Base-by-base conservation (phyloP, 106 monocot species). In the Amphibolis antarctica region DNA sequence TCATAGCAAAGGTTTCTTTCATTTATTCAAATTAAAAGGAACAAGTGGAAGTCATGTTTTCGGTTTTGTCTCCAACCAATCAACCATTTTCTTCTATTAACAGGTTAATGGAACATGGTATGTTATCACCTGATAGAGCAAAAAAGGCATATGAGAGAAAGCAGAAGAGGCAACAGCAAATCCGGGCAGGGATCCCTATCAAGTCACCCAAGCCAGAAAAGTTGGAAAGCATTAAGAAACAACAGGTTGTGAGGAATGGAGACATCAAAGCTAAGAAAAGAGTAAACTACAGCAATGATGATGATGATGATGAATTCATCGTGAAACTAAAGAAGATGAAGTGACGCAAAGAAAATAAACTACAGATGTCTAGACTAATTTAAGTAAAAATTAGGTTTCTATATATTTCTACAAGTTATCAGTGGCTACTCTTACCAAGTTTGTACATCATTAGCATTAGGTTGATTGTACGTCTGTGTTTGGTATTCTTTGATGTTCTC, bases 101-200 rank as follows among this genome's bases (percentile, higher is more conserved):
- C 55, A 94, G 94, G 94, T 71, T 94, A 83, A 94, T 96, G 90
- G 94, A 96, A 59, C 90, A 96, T 60, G 94, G 94, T 11, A 53
- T 96, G 71, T 65, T 96, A 49, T 78, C 94, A 25, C 78, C 86
- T 21, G 94, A 96, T 46, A 84, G 61, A 74, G 81, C 89, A 9
- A 96, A 82, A 64, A 96, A 80, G 73, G 86, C 96, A 49, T 86
- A 82, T 59, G 96, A 96, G 29, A 84, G 53, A 69, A 96, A 96
- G 28, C 96, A 96, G 67, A 96, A 69, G 74, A 77, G 69, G 73
- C 89, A 86, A 68, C 88, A 84, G 10, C 89, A 89, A 62, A 9
- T 71, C 9, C 60, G 80, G 72, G 72, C 28, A 11, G 84, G 86
- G 25, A 86, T 82, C 63, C 96, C 90, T 12, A 72, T 84, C 24